Base-by-base conservation (phyloP, 176 grass and related monocot species). In the Calamus simplicifolius region DNA sequence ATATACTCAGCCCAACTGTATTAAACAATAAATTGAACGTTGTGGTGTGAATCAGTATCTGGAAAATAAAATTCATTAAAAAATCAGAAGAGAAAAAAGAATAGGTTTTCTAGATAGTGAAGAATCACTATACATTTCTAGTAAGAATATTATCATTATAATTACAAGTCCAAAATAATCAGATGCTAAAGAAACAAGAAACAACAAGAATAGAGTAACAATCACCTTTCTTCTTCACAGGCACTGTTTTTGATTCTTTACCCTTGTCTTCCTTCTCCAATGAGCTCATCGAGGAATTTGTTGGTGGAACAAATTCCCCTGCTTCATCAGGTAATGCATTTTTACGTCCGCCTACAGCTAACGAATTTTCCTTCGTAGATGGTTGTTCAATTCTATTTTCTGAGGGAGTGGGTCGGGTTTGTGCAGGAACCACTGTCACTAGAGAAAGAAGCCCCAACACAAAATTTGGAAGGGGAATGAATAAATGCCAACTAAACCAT, bases 161-260 rank as follows among this genome's bases (percentile, higher is more conserved):
- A 12, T 1, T 43, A 43, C 35, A 43, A 7, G 12, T 13, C 35
- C 61, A 49, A 66, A 18, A 27, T 21, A 69, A 16, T 31, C 16
- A 56, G 23, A 18, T 50, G 27, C 21, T 67, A 16, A 58, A 31
- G 16, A 43, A 43, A 43, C 2, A 43, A 43, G 8, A 10, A 43
- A 43, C 35, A 43, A 43, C 35, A 43, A 43, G 8, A 26, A 43
- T 10, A 10, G 13, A 70, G 6, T 14, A 62, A 28, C 4, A 29
- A 75, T 64, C 73, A 79, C 67, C 28, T 75, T 69, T 79, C 23
- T 69, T 82, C 72, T 19, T 8, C 58, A 56, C 62, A 50, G 3
- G 19, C 16, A 13, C 18, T 4, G 59, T 49, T 31, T 71, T 51
- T 56, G 59, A 50, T 50, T 17, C 55, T 8, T 50, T 19, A 29